Conservation (phyloP, 139 green algal species). For the Haematococcus sp. region DNA sequence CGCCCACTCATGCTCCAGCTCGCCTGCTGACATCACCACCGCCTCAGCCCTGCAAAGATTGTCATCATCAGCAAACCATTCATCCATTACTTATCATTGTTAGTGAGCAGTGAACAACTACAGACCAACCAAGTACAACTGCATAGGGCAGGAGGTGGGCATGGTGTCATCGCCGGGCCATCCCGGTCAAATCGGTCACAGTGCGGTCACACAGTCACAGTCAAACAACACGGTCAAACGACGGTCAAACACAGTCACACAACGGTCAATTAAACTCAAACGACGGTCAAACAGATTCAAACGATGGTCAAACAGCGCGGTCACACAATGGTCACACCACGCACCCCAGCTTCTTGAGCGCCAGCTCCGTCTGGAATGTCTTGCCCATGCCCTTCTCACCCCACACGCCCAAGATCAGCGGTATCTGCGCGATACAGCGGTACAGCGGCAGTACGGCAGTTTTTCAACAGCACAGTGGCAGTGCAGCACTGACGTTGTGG, state of each 20-base stretch:
- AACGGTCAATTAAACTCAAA: too few species aligned
- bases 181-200: too few species aligned
- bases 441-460: conserved; percentile 29
- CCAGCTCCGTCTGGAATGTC: conserved; percentile 86
- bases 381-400: conserved; percentile 73
- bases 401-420: conserved; percentile 74
- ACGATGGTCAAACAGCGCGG: background rate
- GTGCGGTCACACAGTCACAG: too few species aligned
- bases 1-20: conserved; percentile 77
- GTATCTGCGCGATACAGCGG: too few species aligned
- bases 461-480: background rate
- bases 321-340: conserved; percentile 2
- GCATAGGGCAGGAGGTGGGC: too few species aligned
- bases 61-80: too few species aligned
- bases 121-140: too few species aligned
- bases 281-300: background rate
- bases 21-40: conserved; percentile 83
- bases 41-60: conserved; percentile 53
- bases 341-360: conserved; percentile 88
- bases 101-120: too few species aligned
- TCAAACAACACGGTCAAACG: too few species aligned
- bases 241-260: too few species aligned
- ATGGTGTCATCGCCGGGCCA: too few species aligned
- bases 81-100: too few species aligned
- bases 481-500: background rate